Conservation (phyloP, 2,329 filamentous ascomycete species). For the Pseudopyricularia javanii region DNA sequence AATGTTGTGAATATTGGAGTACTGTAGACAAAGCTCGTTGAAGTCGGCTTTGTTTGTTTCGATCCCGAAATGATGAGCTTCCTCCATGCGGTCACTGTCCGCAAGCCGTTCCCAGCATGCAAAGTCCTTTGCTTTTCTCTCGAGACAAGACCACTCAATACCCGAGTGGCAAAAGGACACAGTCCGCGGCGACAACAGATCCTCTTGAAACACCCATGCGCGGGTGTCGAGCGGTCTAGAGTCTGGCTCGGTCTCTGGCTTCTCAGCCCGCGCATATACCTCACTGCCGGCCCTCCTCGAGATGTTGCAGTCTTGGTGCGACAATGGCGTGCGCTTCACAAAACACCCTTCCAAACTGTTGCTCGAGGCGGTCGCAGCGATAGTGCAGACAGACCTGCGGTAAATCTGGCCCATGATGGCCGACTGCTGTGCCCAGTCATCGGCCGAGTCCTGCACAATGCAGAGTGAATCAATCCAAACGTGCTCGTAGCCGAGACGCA, state of each 20-base stretch:
- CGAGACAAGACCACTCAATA: background rate
- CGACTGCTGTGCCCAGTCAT: conserved; percentile 2
- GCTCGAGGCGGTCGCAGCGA: background rate
- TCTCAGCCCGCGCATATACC: background rate
- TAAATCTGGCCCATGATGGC: conserved; percentile 1
- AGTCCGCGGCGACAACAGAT: background rate
- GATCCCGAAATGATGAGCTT: background rate
- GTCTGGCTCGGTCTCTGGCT: background rate
- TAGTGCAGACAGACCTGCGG: background rate
- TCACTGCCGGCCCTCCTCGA: background rate
- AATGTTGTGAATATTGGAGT: background rate
- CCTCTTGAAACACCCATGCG: background rate
- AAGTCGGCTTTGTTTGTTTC: background rate
- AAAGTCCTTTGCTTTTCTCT: background rate
- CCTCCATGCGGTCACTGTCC: background rate
- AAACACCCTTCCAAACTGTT: conserved; percentile 1
- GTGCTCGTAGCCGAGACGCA: background rate
- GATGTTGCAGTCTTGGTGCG: background rate
- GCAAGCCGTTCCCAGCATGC: background rate
- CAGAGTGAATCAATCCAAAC: conserved; percentile 6
- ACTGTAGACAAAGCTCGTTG: background rate
- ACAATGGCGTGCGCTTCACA: background rate
- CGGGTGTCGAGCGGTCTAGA: background rate
- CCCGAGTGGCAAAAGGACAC: background rate
- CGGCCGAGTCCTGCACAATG: conserved; percentile 9